Base-by-base conservation (phyloP, 1,284 basidiomycete species). In the Trichosporon faecale region DNA sequence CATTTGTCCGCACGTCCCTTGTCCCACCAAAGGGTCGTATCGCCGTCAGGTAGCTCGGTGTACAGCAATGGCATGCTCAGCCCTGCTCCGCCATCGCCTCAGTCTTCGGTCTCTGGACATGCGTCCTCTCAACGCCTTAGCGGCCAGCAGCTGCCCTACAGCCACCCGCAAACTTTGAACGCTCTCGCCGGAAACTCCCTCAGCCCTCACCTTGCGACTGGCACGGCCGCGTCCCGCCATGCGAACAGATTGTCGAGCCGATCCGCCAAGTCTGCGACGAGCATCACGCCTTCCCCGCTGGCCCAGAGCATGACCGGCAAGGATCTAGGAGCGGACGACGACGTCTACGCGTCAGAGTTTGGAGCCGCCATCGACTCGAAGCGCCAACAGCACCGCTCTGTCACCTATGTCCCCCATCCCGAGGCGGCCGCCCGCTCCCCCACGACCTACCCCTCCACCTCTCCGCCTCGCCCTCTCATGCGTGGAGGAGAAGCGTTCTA, bases 241-340 rank as follows among this genome's bases (percentile, higher is more conserved):
- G 29, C 57, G 16, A 29, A 61, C 31, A 5, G 57, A 31, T 21
- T 61, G 29, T 61, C 57, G 27, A 61, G 16, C 27, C 57, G 57
- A n/a, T 61, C 57, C 29, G 57, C 57, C 57, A 61, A 61, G 57
- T 61, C 57, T 9, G 57, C 57, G 9, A 31, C 27, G 14, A 61
- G 57, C 18, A 61, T 61, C 31, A 61, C 29, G 11, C 57, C 57
- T 9, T 61, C 57, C 29, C 57, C 57, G 14, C 27, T 61, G 27
- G 57, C 57, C 6, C 57, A 61, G 57, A 61, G 57, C 57, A n/a
- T 33, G 29, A 61, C 57, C 18, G 57, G 57, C 27, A 5, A 61
- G 2, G 57, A 61, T 23, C 57, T 61, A 18, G 57, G 57, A 4
- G 27, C 5, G 29, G 23, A 18, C 27, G 57, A 61, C 16, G 57